These are phyloP conservation scores for Macrolepiota dolichaula DNA, from an alignment of 768 basidiomycete genomes.

Conservation along the genomic window DNA sequence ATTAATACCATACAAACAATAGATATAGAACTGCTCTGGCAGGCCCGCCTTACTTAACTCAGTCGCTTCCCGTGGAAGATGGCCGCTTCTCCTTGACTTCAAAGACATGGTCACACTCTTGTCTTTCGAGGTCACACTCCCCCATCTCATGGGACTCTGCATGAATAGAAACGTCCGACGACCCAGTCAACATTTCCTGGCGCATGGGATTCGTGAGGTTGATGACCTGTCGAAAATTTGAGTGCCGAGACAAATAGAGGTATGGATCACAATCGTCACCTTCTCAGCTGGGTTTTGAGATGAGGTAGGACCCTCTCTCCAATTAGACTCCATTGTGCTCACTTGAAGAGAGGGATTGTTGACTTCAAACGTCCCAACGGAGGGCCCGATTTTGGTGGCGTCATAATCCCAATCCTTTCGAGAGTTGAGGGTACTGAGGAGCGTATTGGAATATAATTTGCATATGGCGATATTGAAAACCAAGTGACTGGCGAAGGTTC, in stretches of 20 bases:
- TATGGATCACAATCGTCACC: neutral
- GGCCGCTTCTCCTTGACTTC: too few species aligned
- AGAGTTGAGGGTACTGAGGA: conserved; percentile 35
- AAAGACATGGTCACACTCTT: too few species aligned
- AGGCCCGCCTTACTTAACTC: too few species aligned
- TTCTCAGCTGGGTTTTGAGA: neutral
- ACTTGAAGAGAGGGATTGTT: neutral
- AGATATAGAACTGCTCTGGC: too few species aligned
- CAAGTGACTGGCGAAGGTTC: conserved; percentile 28
- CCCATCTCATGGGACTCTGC: neutral
- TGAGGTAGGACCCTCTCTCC: neutral
- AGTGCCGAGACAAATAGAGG: neutral
- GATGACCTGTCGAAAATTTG: neutral
- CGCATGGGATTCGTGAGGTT: neutral
- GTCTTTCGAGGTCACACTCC: neutral
- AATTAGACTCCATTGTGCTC: too few species aligned
- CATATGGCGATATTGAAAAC: conserved; percentile 34
- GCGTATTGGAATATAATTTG: conserved; percentile 39
- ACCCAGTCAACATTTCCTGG: neutral
- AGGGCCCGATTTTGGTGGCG: neutral
- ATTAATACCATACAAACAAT: too few species aligned
- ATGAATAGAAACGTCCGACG: neutral
- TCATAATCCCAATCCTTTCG: conserved; percentile 26
- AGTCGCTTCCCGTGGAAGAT: too few species aligned
- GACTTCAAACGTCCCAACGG: neutral